These are phyloP conservation scores for Trichaptum fuscoviolaceum DNA, from an alignment of 768 basidiomycete genomes.

Conservation along the genomic window DNA sequence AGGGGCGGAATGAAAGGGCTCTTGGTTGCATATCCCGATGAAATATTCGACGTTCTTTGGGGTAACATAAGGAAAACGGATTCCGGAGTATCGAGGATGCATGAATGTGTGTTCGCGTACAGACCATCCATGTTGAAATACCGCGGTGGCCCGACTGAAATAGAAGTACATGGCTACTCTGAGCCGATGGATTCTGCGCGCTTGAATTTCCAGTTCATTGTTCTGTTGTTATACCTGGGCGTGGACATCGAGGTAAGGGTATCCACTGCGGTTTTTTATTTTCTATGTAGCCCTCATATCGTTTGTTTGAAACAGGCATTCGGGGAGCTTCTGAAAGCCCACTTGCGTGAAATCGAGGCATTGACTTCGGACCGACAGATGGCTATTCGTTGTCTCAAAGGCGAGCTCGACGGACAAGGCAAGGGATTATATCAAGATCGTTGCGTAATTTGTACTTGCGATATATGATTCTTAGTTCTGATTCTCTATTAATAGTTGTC, in stretches of 20 bases:
- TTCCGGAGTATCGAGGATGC: not conserved
- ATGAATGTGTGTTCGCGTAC: not conserved
- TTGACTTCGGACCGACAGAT: not conserved
- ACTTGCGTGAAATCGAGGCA: not conserved
- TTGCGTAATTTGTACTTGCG: not conserved
- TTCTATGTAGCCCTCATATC: not conserved
- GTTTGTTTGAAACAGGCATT: not conserved
- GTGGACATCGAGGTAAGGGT: not conserved
- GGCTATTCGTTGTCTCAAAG: not conserved
- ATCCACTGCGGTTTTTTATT: not conserved
- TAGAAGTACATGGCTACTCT: not conserved
- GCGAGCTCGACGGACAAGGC: not conserved
- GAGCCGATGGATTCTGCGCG: not conserved
- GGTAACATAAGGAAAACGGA: not conserved
- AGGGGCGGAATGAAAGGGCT: not conserved
- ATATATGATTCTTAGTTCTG: not conserved
- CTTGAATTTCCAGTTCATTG: not conserved
- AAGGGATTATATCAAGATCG: not conserved
- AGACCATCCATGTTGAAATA: not conserved
- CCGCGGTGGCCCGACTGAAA: not conserved
- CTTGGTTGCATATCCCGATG: not conserved
- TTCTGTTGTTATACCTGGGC: not conserved
- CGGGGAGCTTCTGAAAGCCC: not conserved
- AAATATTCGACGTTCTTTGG: not conserved
- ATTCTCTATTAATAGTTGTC: not conserved